phyloP scores from a whole-genome alignment of 2,329 filamentous ascomycete genomes.

The Cadophora luteo-olivacea region DNA sequence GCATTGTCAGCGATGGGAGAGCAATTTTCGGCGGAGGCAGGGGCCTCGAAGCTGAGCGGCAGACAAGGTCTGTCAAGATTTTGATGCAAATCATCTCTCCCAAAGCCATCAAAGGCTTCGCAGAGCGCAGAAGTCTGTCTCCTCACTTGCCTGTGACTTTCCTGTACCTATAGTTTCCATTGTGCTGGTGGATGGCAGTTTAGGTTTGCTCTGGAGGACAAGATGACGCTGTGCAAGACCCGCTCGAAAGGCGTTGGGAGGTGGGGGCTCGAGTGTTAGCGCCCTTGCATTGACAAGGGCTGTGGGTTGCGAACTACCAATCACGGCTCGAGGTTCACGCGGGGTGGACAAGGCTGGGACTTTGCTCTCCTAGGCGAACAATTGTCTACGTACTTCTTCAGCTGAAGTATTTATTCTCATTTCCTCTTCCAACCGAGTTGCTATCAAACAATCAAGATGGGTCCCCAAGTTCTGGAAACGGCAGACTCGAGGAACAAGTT shows the following conservation, averaged over 20 bases:
- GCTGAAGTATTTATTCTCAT: not conserved
- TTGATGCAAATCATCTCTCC: not conserved
- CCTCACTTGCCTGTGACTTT: not conserved
- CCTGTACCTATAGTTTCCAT: not conserved
- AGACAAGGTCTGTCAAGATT: not conserved
- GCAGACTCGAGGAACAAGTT: conserved; percentile 44
- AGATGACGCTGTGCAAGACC: not conserved
- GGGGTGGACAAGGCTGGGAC: not conserved
- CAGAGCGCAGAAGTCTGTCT: not conserved
- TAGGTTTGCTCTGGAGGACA: not conserved
- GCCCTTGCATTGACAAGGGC: not conserved
- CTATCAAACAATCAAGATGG: conserved; percentile 6
- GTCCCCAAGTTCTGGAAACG: conserved; percentile 17
- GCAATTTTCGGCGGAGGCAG: not conserved
- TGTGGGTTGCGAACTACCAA: not conserved
- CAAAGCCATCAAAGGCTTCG: not conserved
- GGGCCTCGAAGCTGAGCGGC: conserved; percentile 4
- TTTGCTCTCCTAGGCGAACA: not conserved
- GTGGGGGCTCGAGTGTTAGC: not conserved
- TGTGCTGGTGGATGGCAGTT: not conserved
- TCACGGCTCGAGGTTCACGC: not conserved
- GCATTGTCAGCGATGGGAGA: not conserved
- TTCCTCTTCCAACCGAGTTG: not conserved
- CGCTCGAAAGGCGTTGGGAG: not conserved
- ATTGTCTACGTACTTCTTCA: not conserved